Evolutionary conservation across 441 rosid species (phyloP).

Genomic region (Brassica hybrid): DNA sequence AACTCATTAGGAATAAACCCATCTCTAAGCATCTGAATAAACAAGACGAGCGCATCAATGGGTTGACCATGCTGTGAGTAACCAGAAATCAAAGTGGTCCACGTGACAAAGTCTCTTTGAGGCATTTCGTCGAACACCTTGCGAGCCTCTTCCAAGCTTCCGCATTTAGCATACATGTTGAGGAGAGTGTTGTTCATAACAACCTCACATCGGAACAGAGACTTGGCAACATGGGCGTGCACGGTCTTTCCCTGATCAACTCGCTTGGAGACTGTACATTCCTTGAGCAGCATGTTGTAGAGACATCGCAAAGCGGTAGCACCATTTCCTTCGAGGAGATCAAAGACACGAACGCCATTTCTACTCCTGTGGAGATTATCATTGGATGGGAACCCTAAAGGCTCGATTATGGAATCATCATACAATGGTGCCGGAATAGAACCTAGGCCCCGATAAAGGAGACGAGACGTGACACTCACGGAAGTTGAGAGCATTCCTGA

Average conservation of each 20-base stretch:
- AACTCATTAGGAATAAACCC: slow-evolving; percentile 41
- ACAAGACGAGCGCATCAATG: slow-evolving; percentile 39
- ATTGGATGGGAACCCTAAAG: background rate
- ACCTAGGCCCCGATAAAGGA: slow-evolving; percentile 18
- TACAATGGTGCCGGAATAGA: slow-evolving; percentile 7
- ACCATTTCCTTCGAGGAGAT: background rate
- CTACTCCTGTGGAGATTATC: slow-evolving; percentile 17
- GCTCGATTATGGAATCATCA: background rate
- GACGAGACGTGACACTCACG: slow-evolving; percentile 12
- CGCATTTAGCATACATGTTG: slow-evolving; percentile 43
- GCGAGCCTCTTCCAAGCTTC: slow-evolving; percentile 43
- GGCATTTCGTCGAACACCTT: slow-evolving; percentile 44
- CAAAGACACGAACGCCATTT: slow-evolving; percentile 22
- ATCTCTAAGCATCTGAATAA: slow-evolving; percentile 34
- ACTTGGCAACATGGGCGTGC: slow-evolving; percentile 29
- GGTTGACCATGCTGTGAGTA: slow-evolving; percentile 39
- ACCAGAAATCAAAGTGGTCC: slow-evolving; percentile 47
- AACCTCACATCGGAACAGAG: slow-evolving; percentile 27
- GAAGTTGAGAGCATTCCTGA: slow-evolving; percentile 1
- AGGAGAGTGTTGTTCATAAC: slow-evolving; percentile 39
- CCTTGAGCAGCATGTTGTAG: slow-evolving; percentile 35
- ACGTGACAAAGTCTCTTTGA: slow-evolving; percentile 40
- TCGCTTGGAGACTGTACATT: slow-evolving; percentile 34
- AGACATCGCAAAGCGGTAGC: slow-evolving; percentile 20
- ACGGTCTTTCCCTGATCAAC: slow-evolving; percentile 35